A percentile compares a stretch with the other conserved stretches of the same genome.
Evolutionary conservation across 345 rosid genomes (phyloP).

Genomic region (Acer yangbiense): DNA sequence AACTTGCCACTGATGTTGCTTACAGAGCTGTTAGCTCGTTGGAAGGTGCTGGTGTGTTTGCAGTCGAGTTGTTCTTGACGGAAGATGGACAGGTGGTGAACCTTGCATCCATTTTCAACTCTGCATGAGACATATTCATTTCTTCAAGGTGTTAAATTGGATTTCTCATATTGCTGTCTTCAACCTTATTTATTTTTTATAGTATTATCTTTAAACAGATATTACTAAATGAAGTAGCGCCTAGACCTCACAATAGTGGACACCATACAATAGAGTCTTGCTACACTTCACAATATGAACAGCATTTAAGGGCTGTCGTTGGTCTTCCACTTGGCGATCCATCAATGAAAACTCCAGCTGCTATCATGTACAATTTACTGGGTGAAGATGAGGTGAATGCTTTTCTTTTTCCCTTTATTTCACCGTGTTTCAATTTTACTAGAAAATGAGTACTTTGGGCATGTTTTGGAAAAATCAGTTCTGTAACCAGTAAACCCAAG

Average conservation of each 20-base stretch:
- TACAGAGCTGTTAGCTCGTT: slow-evolving; percentile 73
- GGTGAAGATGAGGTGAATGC: slow-evolving; percentile 85
- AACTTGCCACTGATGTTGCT: slow-evolving; percentile 86
- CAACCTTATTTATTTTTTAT: slow-evolving; percentile 13
- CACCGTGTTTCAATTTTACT: neutral
- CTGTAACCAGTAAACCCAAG: neutral
- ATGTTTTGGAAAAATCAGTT: neutral
- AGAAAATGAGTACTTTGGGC: neutral
- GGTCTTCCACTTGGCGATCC: slow-evolving; percentile 99
- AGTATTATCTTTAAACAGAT: slow-evolving; percentile 44
- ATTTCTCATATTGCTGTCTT: neutral
- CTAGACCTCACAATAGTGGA: slow-evolving; percentile 98
- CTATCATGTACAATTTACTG: slow-evolving; percentile 85
- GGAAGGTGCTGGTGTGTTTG: slow-evolving; percentile 97
- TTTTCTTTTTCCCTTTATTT: neutral
- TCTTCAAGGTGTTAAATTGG: neutral
- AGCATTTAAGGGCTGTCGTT: slow-evolving; percentile 85
- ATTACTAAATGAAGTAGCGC: slow-evolving; percentile 93
- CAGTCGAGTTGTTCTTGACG: slow-evolving; percentile 91
- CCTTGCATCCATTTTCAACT: slow-evolving; percentile 9
- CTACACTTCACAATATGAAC: slow-evolving; percentile 92
- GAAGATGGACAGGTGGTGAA: slow-evolving; percentile 69
- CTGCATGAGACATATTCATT: slow-evolving; percentile 2
- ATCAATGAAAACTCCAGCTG: slow-evolving; percentile 90
- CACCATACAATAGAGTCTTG: slow-evolving; percentile 97